phyloP scores from a whole-genome alignment of 2,329 filamentous ascomycete genomes.

The Ceratocystis eucalypticola region DNA sequence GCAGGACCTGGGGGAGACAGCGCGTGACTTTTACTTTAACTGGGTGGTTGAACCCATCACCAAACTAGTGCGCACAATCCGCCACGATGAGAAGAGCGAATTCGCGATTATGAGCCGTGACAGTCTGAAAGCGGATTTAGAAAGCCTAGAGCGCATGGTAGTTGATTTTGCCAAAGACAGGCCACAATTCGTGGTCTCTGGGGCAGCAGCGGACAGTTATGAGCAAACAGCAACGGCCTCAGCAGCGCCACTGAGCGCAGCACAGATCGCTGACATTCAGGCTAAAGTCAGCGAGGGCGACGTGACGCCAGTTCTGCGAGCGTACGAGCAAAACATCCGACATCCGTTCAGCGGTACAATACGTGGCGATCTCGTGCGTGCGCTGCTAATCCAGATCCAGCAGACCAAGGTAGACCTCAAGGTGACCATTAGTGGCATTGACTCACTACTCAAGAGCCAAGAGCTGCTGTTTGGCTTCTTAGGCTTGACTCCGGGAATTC shows the following conservation, averaged over 20 bases:
- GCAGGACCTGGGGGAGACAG: conserved; percentile 60
- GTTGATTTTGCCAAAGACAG: conserved; percentile 87
- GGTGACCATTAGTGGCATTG: conserved; percentile 89
- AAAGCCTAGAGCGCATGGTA: conserved; percentile 93
- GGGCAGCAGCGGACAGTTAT: conserved; percentile 28
- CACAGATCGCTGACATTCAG: conserved; percentile 60
- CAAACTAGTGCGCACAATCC: conserved; percentile 79
- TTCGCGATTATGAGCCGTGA: conserved; percentile 94
- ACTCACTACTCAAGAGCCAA: conserved; percentile 86
- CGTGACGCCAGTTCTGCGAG: conserved; percentile 76
- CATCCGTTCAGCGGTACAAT: conserved; percentile 71
- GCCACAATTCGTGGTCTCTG: conserved; percentile 40
- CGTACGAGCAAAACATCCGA: conserved; percentile 79
- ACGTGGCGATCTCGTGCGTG: conserved; percentile 73
- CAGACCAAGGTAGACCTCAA: conserved; percentile 99
- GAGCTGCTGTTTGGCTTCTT: conserved; percentile 97
- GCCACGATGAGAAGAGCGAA: conserved; percentile 82
- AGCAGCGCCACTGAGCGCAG: conserved; percentile 49
- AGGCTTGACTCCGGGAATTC: conserved; percentile 79
- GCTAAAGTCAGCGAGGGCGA: conserved; percentile 80
- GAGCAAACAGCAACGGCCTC: background rate
- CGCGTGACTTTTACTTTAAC: conserved; percentile 85
- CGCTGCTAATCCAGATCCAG: conserved; percentile 88
- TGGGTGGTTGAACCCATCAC: conserved; percentile 82
- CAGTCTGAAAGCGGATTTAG: conserved; percentile 77